phyloP scores from a whole-genome alignment of 805 yeast species.

The Ogataea siamensis region DNA sequence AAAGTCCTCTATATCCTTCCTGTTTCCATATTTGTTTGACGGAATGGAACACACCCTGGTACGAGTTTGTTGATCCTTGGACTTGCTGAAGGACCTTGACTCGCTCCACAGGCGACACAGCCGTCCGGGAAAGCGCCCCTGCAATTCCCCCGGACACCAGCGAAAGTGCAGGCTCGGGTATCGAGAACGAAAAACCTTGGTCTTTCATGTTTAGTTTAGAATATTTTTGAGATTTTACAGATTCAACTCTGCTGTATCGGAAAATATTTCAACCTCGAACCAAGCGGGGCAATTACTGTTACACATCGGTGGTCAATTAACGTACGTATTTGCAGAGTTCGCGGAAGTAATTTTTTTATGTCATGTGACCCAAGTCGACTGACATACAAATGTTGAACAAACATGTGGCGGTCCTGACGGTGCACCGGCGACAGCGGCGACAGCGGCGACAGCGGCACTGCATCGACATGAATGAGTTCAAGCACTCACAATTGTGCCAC shows the following conservation, averaged over 20 bases:
- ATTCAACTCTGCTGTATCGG: not conserved
- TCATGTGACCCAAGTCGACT: not conserved
- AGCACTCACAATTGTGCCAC: conserved; percentile 50
- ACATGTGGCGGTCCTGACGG: too few species aligned
- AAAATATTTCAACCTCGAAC: conserved; percentile 1
- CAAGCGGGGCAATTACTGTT: conserved; percentile 1
- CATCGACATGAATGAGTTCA: too few species aligned
- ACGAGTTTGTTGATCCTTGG: conserved; percentile 51
- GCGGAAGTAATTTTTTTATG: not conserved
- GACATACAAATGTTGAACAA: too few species aligned
- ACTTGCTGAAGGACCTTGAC: conserved; percentile 90
- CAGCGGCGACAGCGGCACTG: too few species aligned
- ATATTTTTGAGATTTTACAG: not conserved
- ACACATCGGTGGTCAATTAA: not conserved
- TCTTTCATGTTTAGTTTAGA: conserved; percentile 2
- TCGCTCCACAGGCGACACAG: conserved; percentile 92
- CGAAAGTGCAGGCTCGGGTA: conserved; percentile 55
- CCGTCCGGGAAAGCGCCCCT: conserved; percentile 83
- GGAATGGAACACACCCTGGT: conserved; percentile 72
- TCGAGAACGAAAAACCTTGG: not conserved
- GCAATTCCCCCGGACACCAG: conserved; percentile 73
- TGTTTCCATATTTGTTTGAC: conserved; percentile 76
- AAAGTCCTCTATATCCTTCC: conserved; percentile 89
- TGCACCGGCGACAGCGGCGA: too few species aligned
- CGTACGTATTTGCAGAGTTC: too few species aligned